These are phyloP conservation scores for Termitomyces sp. DNA, from an alignment of 768 basidiomycete genomes.

Conservation along the genomic window DNA sequence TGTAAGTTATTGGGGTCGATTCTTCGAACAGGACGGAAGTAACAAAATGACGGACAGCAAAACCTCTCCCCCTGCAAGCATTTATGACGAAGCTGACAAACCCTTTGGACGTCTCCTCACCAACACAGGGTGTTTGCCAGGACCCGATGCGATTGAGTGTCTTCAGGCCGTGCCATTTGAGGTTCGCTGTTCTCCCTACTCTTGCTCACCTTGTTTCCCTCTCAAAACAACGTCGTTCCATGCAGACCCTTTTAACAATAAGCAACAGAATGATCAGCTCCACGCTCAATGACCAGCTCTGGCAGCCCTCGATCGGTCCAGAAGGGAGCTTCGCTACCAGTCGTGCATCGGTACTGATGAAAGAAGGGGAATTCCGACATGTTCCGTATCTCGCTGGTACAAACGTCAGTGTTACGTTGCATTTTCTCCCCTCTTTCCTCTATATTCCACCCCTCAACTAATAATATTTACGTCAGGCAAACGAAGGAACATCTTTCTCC, in stretches of 20 bases:
- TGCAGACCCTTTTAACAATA: slow-evolving; percentile 43
- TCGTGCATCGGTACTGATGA: slow-evolving; percentile 41
- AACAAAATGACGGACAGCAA: slow-evolving; percentile 34
- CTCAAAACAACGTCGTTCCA: too few species aligned
- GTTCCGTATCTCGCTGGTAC: slow-evolving; percentile 54
- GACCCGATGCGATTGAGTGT: slow-evolving; percentile 41
- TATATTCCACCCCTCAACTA: slow-evolving; percentile 31
- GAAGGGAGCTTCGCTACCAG: slow-evolving; percentile 44
- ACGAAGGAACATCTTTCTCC: slow-evolving; percentile 41
- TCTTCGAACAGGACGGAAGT: too few species aligned
- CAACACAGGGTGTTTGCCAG: slow-evolving; percentile 45
- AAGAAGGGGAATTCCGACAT: slow-evolving; percentile 46
- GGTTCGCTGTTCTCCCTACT: slow-evolving; percentile 18
- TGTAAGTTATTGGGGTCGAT: slow-evolving; percentile 34
- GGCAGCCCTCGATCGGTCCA: slow-evolving; percentile 55
- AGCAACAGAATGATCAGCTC: slow-evolving; percentile 41
- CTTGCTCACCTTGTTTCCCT: not conserved
- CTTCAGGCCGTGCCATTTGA: slow-evolving; percentile 43
- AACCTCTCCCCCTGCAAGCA: slow-evolving; percentile 40
- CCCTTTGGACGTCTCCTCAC: slow-evolving; percentile 44
- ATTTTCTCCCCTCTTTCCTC: slow-evolving; percentile 26
- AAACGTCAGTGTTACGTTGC: slow-evolving; percentile 50
- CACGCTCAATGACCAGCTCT: slow-evolving; percentile 49
- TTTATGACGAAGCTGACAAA: slow-evolving; percentile 49
- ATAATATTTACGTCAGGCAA: slow-evolving; percentile 20